Evolutionary conservation across 257 asterid genomes (phyloP), one percentile per base, ranked within the genome.

Genomic region (Fraxinus americana): DNA sequence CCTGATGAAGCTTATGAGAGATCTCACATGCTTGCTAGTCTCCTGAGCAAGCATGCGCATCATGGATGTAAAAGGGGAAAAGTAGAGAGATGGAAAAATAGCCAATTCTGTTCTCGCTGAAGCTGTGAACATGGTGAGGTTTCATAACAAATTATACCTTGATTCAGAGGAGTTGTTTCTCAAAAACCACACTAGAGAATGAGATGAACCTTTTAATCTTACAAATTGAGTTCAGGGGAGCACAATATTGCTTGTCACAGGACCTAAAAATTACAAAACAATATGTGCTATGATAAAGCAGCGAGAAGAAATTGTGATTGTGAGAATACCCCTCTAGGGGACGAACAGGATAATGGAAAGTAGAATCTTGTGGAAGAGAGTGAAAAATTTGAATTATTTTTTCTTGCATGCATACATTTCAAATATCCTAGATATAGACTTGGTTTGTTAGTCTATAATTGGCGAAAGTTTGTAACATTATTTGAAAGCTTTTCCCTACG

Each of bases 371-470:
- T 68, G 41, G 32, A 67, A 35, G 38, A 23, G 69, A 41, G 13
- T 21, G 52, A n/a, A 39, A 48, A 43, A 1, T 75, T 69, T 69
- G 30, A 27, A 25, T 50, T 35, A 3, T 72, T 57, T 19, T 23
- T 67, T 61, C 54, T 50, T 78, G 30, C 14, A 14, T 48, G 30
- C 25, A 36, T 21, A 41, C 70, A 27, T 52, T 52, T 61, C 29
- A 13, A 52, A 13, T 68, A 30, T 48, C 32, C 74, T 45, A 52
- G 72, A 68, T 75, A 41, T 36, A 50, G 16, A 29, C 8, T 45
- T 65, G 17, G 39, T 17, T 79, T 76, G 34, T 61, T 79, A 54
- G 74, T 36, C 72, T 59, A 45, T 45, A 43, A 66, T 29, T 63
- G 78, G 43, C 45, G 50, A 45, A 67, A 67, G 71, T 75, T 73